Evolutionary conservation across 768 basidiomycete genomes (phyloP).

Genomic region (Termitomyces sp.): DNA sequence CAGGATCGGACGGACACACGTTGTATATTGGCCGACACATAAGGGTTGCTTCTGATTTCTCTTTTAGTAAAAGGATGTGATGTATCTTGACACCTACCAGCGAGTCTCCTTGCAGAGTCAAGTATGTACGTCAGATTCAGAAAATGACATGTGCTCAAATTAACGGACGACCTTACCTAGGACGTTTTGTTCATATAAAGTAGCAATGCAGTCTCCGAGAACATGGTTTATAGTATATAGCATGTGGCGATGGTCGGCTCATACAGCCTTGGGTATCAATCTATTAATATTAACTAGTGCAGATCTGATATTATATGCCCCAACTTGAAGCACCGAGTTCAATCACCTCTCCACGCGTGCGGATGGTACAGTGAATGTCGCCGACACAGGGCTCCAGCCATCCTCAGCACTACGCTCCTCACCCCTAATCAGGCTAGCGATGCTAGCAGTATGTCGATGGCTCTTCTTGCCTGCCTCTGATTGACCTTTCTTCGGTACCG

Average conservation of each 20-base stretch:
- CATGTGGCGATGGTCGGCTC: background rate
- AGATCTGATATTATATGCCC: background rate
- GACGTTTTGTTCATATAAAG: background rate
- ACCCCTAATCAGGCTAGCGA: slow-evolving; percentile 72
- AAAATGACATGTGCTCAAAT: background rate
- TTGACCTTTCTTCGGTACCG: slow-evolving; percentile 13
- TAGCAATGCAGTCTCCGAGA: background rate
- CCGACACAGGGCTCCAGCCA: slow-evolving; percentile 72
- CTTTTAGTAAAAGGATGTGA: no score
- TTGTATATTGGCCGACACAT: no score
- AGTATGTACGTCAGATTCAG: no score
- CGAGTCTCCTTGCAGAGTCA: no score
- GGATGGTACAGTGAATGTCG: slow-evolving; percentile 15
- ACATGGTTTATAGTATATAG: background rate
- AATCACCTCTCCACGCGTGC: background rate
- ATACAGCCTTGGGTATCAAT: background rate
- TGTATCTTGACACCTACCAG: no score
- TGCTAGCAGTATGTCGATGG: slow-evolving; percentile 79
- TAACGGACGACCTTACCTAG: background rate
- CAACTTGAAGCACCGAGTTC: background rate
- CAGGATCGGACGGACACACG: no score
- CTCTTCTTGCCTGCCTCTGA: slow-evolving; percentile 28
- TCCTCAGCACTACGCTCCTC: slow-evolving; percentile 73
- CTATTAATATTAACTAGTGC: slow-evolving; percentile 1
- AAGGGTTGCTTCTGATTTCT: no score